A percentile compares a stretch with the other conserved stretches of the same genome.
Conservation (phyloP, 2,329 filamentous ascomycete genomes). For the Calonectria naviculata region DNA sequence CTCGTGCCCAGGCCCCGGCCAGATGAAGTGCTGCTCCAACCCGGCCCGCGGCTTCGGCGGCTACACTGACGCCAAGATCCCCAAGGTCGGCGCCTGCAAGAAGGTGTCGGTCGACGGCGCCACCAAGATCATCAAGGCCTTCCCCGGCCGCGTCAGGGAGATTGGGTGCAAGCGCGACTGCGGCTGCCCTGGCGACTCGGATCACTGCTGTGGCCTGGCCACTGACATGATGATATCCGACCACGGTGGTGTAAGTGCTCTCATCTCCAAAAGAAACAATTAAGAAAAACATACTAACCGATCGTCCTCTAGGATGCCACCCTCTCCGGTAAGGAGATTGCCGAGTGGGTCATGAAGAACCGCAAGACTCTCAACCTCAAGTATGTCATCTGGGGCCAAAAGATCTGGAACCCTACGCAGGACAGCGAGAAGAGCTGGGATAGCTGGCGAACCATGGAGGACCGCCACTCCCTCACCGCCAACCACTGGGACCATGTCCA, state of each 20-base stretch:
- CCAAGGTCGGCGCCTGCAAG: constrained; percentile 49
- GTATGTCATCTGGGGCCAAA: constrained; percentile 63
- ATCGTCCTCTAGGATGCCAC: constrained; percentile 43
- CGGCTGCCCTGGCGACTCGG: constrained; percentile 44
- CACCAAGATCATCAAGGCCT: constrained; percentile 48
- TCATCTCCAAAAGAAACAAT: neutral
- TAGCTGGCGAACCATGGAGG: constrained; percentile 55
- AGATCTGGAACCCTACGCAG: constrained; percentile 54
- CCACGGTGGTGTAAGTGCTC: constrained; percentile 48
- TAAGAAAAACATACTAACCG: neutral
- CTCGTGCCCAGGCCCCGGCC: constrained; percentile 51
- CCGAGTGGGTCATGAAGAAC: constrained; percentile 62
- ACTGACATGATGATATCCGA: constrained; percentile 53
- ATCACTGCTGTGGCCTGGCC: constrained; percentile 52
- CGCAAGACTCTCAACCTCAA: constrained; percentile 53
- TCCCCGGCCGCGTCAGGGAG: constrained; percentile 48
- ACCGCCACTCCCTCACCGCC: constrained; percentile 51
- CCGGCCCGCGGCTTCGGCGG: constrained; percentile 47
- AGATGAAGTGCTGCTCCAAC: constrained; percentile 53
- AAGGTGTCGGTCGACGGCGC: constrained; percentile 48
- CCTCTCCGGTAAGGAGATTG: constrained; percentile 54
- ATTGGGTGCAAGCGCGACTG: constrained; percentile 48
- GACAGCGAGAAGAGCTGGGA: constrained; percentile 53
- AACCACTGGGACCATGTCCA: constrained; percentile 54
- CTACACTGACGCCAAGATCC: constrained; percentile 47